Percentiles rank a stretch among this genome's conserved stretches.
phyloP scores from a whole-genome alignment of 2,329 filamentous ascomycete genomes.

The Epicoccum sorghinum region DNA sequence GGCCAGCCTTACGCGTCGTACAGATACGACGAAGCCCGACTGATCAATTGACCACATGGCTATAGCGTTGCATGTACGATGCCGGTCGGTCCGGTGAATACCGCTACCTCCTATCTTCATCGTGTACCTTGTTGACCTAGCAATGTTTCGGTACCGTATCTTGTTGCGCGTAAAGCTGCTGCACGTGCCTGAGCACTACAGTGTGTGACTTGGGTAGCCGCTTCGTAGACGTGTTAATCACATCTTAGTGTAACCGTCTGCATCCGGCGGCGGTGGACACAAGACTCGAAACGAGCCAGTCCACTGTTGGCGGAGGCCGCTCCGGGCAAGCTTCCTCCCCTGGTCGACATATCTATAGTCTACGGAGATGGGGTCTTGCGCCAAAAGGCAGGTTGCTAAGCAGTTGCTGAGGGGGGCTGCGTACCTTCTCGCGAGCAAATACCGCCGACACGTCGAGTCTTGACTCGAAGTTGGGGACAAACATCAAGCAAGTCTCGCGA shows the following conservation, averaged over 20 bases:
- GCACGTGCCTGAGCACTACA: slow-evolving; percentile 2
- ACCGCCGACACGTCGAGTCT: not conserved
- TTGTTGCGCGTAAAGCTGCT: slow-evolving; percentile 4
- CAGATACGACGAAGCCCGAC: not conserved
- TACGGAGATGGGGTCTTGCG: not conserved
- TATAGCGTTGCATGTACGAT: not conserved
- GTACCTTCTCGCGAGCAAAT: no score
- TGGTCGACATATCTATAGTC: not conserved
- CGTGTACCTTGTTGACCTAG: no score
- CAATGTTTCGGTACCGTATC: not conserved
- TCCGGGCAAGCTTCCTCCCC: not conserved
- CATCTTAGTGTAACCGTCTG: slow-evolving; percentile 5
- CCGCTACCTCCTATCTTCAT: not conserved
- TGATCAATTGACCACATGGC: no score
- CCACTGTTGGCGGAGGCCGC: not conserved
- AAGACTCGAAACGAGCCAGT: no score
- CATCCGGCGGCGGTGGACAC: slow-evolving; percentile 2
- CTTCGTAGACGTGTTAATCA: not conserved
- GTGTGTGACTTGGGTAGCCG: slow-evolving; percentile 1
- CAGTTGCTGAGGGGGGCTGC: not conserved
- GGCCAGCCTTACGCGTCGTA: not conserved
- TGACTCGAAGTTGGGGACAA: not conserved
- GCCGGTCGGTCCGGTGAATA: not conserved
- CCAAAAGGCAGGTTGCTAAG: no score
- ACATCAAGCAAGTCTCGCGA: not conserved